Percentiles rank a stretch among this genome's conserved stretches.
phyloP scores from a whole-genome alignment of 257 asterid genomes.

The Solanum chiquidenum region DNA sequence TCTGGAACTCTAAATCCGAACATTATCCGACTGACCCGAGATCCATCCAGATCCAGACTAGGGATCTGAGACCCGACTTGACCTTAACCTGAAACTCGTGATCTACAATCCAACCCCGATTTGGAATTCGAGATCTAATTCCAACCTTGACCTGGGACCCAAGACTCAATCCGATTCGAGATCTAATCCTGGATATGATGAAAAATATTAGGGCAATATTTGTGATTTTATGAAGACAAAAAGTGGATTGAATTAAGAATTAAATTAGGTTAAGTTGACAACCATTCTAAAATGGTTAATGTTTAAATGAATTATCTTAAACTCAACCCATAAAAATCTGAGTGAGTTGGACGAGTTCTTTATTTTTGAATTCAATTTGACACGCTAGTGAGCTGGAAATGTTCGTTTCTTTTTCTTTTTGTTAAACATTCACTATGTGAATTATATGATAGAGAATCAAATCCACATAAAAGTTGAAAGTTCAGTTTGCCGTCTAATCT shows the following conservation, averaged over 20 bases:
- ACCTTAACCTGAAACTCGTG: not conserved
- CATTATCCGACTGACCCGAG: not conserved
- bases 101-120: not conserved
- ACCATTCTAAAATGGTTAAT: too few species aligned
- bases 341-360: not conserved
- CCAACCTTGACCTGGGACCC: not conserved
- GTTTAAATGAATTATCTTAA: not conserved
- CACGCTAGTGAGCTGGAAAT: not conserved
- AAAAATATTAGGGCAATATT: not conserved
- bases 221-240: not conserved
- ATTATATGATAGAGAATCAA: not conserved
- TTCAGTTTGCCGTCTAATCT: too few species aligned
- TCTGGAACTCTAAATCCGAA: not conserved
- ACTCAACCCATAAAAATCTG: not conserved
- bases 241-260: not conserved
- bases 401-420: not conserved
- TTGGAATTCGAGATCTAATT: too few species aligned
- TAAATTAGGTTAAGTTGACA: too few species aligned
- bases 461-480: too few species aligned
- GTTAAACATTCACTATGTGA: not conserved
- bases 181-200: not conserved
- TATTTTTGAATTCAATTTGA: too few species aligned
- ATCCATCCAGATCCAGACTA: not conserved
- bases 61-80: not conserved
- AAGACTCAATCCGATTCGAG: not conserved